Evolutionary conservation across 306 rosid genomes (phyloP).

Genomic region (Cicer cuneatum): DNA sequence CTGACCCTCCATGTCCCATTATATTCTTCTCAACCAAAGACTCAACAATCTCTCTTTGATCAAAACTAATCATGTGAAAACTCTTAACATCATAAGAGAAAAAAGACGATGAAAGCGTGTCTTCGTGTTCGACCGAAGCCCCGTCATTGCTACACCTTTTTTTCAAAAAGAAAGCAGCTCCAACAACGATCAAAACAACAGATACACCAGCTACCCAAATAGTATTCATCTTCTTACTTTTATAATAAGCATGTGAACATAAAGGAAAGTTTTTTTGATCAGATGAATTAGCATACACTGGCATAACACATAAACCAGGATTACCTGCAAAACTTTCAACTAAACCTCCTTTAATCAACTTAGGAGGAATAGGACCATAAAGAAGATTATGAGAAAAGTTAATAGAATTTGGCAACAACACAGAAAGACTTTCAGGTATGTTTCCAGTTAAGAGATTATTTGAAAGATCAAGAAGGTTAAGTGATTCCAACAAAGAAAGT

Average conservation of each 20-base stretch:
- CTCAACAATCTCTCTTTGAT: conserved; percentile 71
- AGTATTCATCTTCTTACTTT: conserved; percentile 62
- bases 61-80: conserved; percentile 78
- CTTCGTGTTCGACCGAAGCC: conserved; percentile 69
- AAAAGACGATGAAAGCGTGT: conserved; percentile 62
- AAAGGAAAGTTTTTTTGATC: conserved; percentile 56
- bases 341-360: conserved; percentile 77
- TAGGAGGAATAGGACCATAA: conserved; percentile 84
- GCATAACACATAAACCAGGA: conserved; percentile 73
- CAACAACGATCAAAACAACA: conserved; percentile 63
- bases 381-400: conserved; percentile 84
- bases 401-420: conserved; percentile 79
- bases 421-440: conserved; percentile 83
- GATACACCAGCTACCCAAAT: conserved; percentile 80
- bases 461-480: conserved; percentile 95
- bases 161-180: conserved; percentile 64
- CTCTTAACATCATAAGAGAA: conserved; percentile 84
- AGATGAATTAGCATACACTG: conserved; percentile 56
- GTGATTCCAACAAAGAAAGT: conserved; percentile 65
- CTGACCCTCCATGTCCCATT: conserved; percentile 94
- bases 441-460: conserved; percentile 75
- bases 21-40: conserved; percentile 87
- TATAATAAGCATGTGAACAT: conserved; percentile 52
- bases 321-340: conserved; percentile 89
- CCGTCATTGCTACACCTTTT: conserved; percentile 65